Evolutionary conservation across 73 alveolate genomes (phyloP), one percentile per base, ranked within the genome.

Genomic region (Paramecium octaurelia): DNA sequence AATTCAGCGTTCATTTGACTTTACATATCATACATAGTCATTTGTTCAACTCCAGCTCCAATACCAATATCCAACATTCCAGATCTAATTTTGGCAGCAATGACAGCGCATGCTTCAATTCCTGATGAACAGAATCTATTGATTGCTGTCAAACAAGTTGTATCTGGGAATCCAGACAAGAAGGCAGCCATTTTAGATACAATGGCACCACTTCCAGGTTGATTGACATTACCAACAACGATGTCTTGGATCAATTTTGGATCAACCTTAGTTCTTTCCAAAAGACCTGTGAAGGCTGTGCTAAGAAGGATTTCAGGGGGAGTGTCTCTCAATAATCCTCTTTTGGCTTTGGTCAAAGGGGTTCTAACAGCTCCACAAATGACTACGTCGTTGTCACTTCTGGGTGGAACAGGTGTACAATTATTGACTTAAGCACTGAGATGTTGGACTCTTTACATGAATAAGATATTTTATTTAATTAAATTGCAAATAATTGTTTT

Each of bases 41-140:
- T 99, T 85, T 96, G 93, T 95, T 99, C 99, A 75, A 96, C 99
- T 34, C 99, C 99, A 18, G 99, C 99, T 34, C 99, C 99, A 69
- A 99, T 96, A 48, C 99, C 99, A 43, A 99, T 95, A 86, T 98
- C 99, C 48, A 98, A 97, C 94, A 95, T 96, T 43, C 99, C 99
- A 11, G 98, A 86, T 85, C 94, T 95, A 76, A 98, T 98, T 50
- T 98, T 86, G 92, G 97, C 96, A 36, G 98, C 99, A 58, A 98
- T 97, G 34, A 93, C 94, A 73, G 97, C 95, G 35, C 97, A 97
- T 40, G 99, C 99, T 92, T 98, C 99, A 85, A 99, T 97, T 40
- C 99, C 99, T 92, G 99, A 95, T 91, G 99, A 96, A 97, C 99
- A 99, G 86, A 95, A 96, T 88, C 99, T 97, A 92, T 99, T 99